Evolutionary conservation across 2,329 filamentous ascomycete genomes (phyloP), one percentile per base, ranked within the genome.

Genomic region (Atkinsonella hypoxylon): DNA sequence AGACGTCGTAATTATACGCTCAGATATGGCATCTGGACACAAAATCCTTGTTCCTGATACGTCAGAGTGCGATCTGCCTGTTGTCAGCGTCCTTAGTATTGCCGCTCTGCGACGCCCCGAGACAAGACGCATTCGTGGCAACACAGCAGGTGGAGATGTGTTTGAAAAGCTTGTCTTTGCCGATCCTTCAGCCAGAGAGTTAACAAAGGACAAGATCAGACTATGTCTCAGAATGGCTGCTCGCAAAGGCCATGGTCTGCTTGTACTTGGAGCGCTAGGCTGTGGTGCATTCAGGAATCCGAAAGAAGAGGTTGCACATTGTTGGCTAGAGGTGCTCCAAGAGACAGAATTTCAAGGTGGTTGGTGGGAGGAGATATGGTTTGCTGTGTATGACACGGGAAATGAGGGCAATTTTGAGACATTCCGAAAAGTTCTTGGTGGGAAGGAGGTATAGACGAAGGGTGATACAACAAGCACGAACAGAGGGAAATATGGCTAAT

Each of bases 251-350:
- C 81, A 85, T 58, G 68, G 73, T 20, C 69, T 74, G 56, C 64
- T 88, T 9, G 78, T 88, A 5, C 69, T 89, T 1, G 83, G 84
- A 0, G 83, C 84, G 0, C 60, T 88, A 47, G 84, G 84, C 0
- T 88, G 83, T 57, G 84, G 83, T 3, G 81, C 76, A 0, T 86
- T 85, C 61, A 58, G 57, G 0, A 85, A 87, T 60, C 84, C 84
- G 9, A 71, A 72, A 0, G 64, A 68, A 32, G 79, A 81, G 54
- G 77, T 87, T n/a, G 82, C 78, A 2, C 53, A 66, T 34, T 82
- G 81, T 56, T 88, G 82, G 73, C 61, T 69, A 30, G 75, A 81
- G 58, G 80, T 85, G 34, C 65, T 87, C 50, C 51, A 60, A 31
- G 81, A 87, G 59, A 38, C 54, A 0, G 82, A 87, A 65, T 85